A percentile compares a stretch with the other conserved stretches of the same genome.
Conservation (phyloP, 768 basidiomycete species). For the Trametes maxima region DNA sequence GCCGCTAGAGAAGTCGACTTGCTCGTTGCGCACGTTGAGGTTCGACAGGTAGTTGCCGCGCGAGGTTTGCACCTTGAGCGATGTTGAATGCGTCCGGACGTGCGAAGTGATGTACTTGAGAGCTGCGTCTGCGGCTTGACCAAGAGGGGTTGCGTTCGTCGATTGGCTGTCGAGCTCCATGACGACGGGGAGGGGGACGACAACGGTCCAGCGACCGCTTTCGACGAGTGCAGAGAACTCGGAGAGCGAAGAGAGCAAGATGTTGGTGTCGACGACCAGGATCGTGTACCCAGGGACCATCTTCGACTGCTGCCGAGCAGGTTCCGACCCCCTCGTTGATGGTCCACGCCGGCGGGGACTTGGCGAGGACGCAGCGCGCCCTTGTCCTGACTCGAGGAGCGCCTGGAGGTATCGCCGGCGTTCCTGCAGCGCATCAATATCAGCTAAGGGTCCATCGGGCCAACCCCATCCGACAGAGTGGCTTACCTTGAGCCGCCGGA, state of each 20-base stretch:
- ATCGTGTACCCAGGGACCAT: slow-evolving; percentile 86
- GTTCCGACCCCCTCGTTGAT: slow-evolving; percentile 32
- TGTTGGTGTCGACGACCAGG: slow-evolving; percentile 94
- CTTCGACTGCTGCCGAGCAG: slow-evolving; percentile 45
- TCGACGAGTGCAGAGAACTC: slow-evolving; percentile 78
- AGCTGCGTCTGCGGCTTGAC: slow-evolving; percentile 72
- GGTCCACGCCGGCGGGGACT: slow-evolving; percentile 34
- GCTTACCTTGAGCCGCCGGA: slow-evolving; percentile 79
- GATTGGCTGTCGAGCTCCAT: slow-evolving; percentile 96
- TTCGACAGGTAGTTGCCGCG: slow-evolving; percentile 91
- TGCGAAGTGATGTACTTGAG: slow-evolving; percentile 75
- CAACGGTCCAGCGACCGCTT: slow-evolving; percentile 79
- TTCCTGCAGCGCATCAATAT: slow-evolving; percentile 45
- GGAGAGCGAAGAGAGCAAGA: slow-evolving; percentile 81
- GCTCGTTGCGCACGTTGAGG: slow-evolving; percentile 81
- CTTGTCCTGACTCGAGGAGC: slow-evolving; percentile 57
- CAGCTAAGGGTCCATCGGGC: slow-evolving; percentile 22
- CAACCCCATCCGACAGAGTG: slow-evolving; percentile 9
- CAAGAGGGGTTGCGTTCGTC: slow-evolving; percentile 63
- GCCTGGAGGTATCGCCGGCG: slow-evolving; percentile 73
- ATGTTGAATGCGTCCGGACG: slow-evolving; percentile 70
- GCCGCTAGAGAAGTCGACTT: slow-evolving; percentile 65
- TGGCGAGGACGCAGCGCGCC: slow-evolving; percentile 29
- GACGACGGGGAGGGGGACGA: slow-evolving; percentile 92
- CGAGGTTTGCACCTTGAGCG: slow-evolving; percentile 93